Evolutionary conservation across 768 basidiomycete species (phyloP).

Genomic region (Auricularia cornea): DNA sequence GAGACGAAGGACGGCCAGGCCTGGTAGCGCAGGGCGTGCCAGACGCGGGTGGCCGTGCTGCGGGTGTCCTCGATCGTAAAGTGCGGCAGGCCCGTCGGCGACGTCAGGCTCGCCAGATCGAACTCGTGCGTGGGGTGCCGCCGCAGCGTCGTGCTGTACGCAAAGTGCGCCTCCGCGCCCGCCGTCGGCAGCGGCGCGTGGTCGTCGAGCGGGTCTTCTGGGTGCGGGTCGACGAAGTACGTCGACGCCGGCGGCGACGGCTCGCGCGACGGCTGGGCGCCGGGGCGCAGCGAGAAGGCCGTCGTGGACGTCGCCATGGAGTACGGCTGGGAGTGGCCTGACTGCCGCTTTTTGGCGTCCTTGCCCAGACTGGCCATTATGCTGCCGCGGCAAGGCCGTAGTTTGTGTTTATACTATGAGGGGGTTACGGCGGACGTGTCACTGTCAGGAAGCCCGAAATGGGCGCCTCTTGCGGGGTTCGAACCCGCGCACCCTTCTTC

Average conservation of each 20-base stretch:
- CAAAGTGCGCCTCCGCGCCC: slow-evolving; percentile 65
- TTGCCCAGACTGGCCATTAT: not conserved
- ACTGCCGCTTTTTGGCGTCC: not conserved
- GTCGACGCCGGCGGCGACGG: slow-evolving; percentile 73
- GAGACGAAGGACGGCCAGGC: not conserved
- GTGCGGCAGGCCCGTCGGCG: slow-evolving; percentile 1
- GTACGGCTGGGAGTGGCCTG: not conserved
- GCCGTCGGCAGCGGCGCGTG: slow-evolving; percentile 51
- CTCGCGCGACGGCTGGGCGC: slow-evolving; percentile 10
- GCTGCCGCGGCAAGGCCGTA: not conserved
- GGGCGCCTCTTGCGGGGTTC: too few relatives aligned
- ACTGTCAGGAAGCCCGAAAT: too few relatives aligned
- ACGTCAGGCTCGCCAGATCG: not conserved
- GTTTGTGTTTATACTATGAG: not conserved
- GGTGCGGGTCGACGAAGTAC: slow-evolving; percentile 59
- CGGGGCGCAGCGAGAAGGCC: not conserved
- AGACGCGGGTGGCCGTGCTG: not conserved
- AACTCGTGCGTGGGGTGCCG: slow-evolving; percentile 35
- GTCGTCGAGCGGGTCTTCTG: slow-evolving; percentile 25
- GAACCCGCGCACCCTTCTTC: too few relatives aligned
- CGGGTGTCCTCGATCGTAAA: not conserved
- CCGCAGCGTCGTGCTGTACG: slow-evolving; percentile 73
- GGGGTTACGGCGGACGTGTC: not conserved
- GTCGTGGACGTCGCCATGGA: not conserved
- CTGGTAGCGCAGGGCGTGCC: not conserved